Evolutionary conservation across 2,329 filamentous ascomycete genomes (phyloP).

Genomic region (Dothiorella sarmentorum): DNA sequence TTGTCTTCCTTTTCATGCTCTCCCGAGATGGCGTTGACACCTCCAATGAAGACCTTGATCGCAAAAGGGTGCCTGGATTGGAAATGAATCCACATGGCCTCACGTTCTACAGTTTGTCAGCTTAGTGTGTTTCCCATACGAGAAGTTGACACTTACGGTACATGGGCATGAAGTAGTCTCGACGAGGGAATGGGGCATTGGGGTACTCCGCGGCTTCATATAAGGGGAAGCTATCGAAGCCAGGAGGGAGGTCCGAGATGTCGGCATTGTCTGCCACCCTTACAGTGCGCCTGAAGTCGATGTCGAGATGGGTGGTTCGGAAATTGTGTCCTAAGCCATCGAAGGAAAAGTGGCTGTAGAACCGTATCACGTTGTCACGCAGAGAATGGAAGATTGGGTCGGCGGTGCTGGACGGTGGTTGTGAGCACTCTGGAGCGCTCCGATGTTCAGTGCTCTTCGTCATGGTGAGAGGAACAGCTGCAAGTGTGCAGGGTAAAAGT

Average conservation of each 20-base stretch:
- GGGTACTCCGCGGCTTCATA: background rate
- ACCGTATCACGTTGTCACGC: too few species aligned
- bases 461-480: too few species aligned
- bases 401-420: too few species aligned
- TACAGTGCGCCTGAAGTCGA: background rate
- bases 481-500: too few species aligned
- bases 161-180: background rate
- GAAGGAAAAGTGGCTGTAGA: too few species aligned
- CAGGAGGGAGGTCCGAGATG: background rate
- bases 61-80: constrained; percentile 27
- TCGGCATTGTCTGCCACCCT: background rate
- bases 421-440: too few species aligned
- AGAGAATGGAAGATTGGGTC: too few species aligned
- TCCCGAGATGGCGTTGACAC: constrained; percentile 42
- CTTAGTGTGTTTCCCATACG: background rate
- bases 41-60: constrained; percentile 37
- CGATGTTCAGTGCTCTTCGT: too few species aligned
- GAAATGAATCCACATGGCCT: background rate
- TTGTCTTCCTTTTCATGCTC: constrained; percentile 27
- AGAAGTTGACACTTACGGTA: background rate
- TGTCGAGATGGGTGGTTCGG: background rate
- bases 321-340: too few species aligned
- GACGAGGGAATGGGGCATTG: background rate
- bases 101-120: background rate
- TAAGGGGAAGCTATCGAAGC: background rate